Evolutionary conservation across 176 grass and related monocot genomes (phyloP).

Genomic region (Alopecurus myosuroides): DNA sequence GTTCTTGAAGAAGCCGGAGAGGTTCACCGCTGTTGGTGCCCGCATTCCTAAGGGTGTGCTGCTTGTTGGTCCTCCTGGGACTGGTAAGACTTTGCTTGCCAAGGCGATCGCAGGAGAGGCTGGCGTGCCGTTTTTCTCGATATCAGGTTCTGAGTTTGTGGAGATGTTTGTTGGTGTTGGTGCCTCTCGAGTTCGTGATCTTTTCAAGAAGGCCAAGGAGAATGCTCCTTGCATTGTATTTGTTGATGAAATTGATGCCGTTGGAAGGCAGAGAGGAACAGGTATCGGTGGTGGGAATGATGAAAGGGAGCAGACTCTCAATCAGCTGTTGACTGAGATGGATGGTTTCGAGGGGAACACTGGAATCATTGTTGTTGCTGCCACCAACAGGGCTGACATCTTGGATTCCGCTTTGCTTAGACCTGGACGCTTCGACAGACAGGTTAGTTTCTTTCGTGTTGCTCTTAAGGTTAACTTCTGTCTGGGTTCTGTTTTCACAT

Average conservation of each 20-base stretch:
- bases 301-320: constrained; percentile 90
- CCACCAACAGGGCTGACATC: constrained; percentile 94
- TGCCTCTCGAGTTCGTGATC: constrained; percentile 90
- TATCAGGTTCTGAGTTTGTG: constrained; percentile 95
- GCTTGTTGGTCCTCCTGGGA: constrained; percentile 93
- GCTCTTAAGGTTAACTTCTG: neutral
- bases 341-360: constrained; percentile 97
- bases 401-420: constrained; percentile 94
- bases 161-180: constrained; percentile 99
- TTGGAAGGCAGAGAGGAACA: constrained; percentile 86
- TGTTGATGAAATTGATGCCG: constrained; percentile 93
- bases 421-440: constrained; percentile 99
- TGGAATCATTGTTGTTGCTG: constrained; percentile 94
- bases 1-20: constrained; percentile 96
- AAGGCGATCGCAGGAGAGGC: constrained; percentile 98
- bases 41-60: constrained; percentile 98
- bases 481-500: constrained; percentile 6
- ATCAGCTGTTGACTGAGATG: constrained; percentile 92
- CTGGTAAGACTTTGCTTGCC: constrained; percentile 94
- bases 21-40: constrained; percentile 95
- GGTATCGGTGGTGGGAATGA: constrained; percentile 96
- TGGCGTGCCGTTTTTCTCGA: constrained; percentile 97
- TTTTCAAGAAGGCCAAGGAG: constrained; percentile 99
- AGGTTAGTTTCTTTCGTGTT: constrained; percentile 48
- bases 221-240: constrained; percentile 97